Evolutionary conservation across 139 green algal species (phyloP), one percentile per base, ranked within the genome.

Genomic region (Chlamydomonas incerta): DNA sequence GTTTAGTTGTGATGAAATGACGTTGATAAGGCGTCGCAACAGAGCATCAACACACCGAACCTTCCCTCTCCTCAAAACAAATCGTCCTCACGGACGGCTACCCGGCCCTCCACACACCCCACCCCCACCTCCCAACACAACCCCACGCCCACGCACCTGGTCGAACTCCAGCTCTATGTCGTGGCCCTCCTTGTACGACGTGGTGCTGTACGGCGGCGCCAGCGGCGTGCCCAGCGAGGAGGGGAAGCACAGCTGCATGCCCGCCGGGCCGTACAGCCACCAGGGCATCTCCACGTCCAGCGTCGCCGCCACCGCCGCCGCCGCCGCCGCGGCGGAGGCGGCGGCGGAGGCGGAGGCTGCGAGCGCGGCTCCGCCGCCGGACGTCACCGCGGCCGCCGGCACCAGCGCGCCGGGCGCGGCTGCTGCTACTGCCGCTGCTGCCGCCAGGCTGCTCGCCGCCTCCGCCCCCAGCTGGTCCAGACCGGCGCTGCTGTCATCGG

Each of bases 101-200:
- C n/a, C n/a, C n/a, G n/a, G n/a, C n/a, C n/a, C n/a, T n/a, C n/a
- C n/a, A n/a, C n/a, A n/a, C n/a, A n/a, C n/a, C n/a, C n/a, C n/a
- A n/a, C n/a, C n/a, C n/a, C n/a, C 5, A 11, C 58, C 58, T 66
- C 20, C 21, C 20, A 11, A 26, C 26, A 17, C 58, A 26, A 17
- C 5, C 20, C 58, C 17, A n/a, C 13, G 20, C 17, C 58, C 58
- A 66, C 75, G 34, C 87, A 96, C 95, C n/a, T 91, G 81, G 90
- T 99, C 97, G 85, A 99, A 99, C 81, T 98, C 97, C 28, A 99
- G 95, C 95, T 99, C 97, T 0, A 96, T 95, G 88, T 99, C 97
- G 0, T 87, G 83, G 9, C 79, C 79, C n/a, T 85, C 66, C 79
- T 69, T 88, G 84, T 31, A 74, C 11, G 60, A 15, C 3, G 28